These are phyloP conservation scores for Ceratopteris richardii DNA, from an alignment of 75 land plant species.

Conservation along the genomic window DNA sequence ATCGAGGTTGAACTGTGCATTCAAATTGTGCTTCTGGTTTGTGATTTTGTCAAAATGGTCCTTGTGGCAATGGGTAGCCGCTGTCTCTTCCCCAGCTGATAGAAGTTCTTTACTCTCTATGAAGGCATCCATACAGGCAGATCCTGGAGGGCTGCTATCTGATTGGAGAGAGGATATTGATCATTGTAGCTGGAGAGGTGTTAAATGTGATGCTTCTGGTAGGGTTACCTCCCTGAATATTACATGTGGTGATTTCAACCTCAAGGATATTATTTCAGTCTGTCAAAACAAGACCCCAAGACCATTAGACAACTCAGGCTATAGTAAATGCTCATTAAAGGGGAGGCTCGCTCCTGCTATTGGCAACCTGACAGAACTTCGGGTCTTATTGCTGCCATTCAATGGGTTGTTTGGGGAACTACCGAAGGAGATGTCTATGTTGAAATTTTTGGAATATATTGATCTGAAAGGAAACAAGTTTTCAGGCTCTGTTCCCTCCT, in stretches of 20 bases:
- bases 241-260: conserved; percentile 2
- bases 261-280: neutral
- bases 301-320: too few species aligned
- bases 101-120: conserved; percentile 24
- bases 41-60: neutral
- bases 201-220: conserved; percentile 28
- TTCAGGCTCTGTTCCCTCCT: conserved; percentile 29
- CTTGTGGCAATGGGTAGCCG: neutral
- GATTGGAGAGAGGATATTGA: conserved; percentile 26
- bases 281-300: too few species aligned
- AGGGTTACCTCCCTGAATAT: conserved; percentile 27
- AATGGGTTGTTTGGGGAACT: conserved; percentile 37
- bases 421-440: conserved; percentile 22
- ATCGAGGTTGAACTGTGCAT: too few species aligned
- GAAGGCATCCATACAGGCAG: conserved; percentile 25
- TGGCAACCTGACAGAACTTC: conserved; percentile 33
- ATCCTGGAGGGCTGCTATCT: conserved; percentile 24
- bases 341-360: conserved; percentile 28
- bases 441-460: conserved; percentile 24
- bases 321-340: neutral
- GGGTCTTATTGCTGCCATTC: conserved; percentile 21
- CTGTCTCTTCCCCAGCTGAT: conserved; percentile 16
- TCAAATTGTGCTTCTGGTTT: neutral
- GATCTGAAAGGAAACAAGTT: conserved; percentile 46
- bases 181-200: conserved; percentile 53